Evolutionary conservation across 495 filamentous ascomycete genomes (phyloP), one percentile per base, ranked within the genome.

Genomic region (Hyphodiscus hymeniophilus): DNA sequence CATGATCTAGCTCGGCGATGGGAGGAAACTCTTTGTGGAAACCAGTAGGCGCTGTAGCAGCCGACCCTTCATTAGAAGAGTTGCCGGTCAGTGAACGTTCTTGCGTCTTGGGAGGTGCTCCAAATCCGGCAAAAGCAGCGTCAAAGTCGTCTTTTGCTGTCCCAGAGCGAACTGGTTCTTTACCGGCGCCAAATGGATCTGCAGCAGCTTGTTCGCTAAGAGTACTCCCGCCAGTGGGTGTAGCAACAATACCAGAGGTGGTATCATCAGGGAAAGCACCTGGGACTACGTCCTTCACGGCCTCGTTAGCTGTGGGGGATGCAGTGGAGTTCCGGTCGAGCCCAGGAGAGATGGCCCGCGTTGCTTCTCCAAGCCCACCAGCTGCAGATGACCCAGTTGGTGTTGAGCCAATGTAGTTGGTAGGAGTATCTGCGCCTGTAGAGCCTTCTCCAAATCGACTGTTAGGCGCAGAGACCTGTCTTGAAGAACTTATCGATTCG

Each of bases 11-110:
- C 57, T 95, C 90, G 31, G 81, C 82, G 48, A 97, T 95, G 1
- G 92, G 92, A 28, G 94, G 94, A 66, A 97, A 97, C 59, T 97
- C 92, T n/a, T 76, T 65, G 56, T 77, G 66, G 48, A 82, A 78
- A 4, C 60, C 62, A 10, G 53, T 26, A 23, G 48, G 23, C 15
- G 46, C 30, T 11, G 22, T 31, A 6, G 18, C 45, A 50, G 66
- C 69, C 41, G 58, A 62, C 7, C 56, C 61, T 48, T 43, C 60
- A 32, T 66, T 66, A 5, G 55, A 62, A 38, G 54, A 55, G 13
- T 48, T 48, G 7, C 64, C 66, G 34, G 65, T 70, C 20, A 61
- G 50, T 32, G 67, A 63, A 13, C 60, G 53, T 48, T 67, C 54
- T 46, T 70, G 59, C 26, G 58, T 55, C 32, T 71, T 66, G 18